Conservation (phyloP, 106 monocot species). For the Amphibolis antarctica region DNA sequence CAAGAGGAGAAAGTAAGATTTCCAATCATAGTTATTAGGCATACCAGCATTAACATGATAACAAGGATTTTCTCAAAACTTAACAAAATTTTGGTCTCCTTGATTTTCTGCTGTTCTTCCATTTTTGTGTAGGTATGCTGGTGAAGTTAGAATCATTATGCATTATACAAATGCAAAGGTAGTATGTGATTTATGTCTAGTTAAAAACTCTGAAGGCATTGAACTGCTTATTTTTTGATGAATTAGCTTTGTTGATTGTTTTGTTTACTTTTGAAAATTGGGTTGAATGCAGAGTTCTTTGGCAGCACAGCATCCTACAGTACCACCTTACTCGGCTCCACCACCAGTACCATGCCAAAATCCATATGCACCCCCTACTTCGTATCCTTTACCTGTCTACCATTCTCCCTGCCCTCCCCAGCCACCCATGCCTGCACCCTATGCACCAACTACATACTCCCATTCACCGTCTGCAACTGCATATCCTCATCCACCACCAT, state of each 20-base stretch:
- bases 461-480: constrained; percentile 6
- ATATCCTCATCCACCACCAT: constrained; percentile 2
- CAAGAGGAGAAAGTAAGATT: constrained; percentile 43
- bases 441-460: not conserved
- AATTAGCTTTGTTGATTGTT: too few relatives aligned
- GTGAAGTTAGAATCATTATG: constrained; percentile 78
- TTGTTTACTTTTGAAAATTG: too few relatives aligned
- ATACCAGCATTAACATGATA: not conserved
- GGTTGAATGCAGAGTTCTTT: not conserved
- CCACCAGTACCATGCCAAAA: constrained; percentile 1
- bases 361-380: not conserved
- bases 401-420: constrained; percentile 2
- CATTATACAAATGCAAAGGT: constrained; percentile 53
- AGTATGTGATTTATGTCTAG: not conserved
- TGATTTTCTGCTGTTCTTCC: not conserved
- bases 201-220: not conserved
- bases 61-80: not conserved
- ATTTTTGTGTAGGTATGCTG: constrained; percentile 37
- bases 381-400: constrained; percentile 3
- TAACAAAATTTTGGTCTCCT: not conserved
- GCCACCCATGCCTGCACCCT: constrained; percentile 3
- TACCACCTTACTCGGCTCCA: not conserved
- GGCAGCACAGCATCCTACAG: not conserved
- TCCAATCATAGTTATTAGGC: not conserved
- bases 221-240: too few relatives aligned